Conservation (phyloP, 192 early-diverging fungal species). For the Dissophora globulifera region DNA sequence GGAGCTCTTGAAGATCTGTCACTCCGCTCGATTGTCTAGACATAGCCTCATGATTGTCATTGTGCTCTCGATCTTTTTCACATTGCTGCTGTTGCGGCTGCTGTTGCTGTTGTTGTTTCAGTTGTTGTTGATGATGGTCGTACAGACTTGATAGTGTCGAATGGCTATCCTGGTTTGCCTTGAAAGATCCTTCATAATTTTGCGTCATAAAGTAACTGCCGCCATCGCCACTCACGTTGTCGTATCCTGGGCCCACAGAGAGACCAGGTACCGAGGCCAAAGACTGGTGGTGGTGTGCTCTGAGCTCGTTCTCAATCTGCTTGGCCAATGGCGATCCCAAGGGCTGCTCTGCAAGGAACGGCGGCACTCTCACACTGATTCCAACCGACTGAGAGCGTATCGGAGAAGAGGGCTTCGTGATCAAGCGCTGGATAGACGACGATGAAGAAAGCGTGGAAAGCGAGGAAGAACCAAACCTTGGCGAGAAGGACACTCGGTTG, state of each 20-base stretch:
- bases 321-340: slow-evolving; percentile 36
- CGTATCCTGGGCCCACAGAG: neutral
- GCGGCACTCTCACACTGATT: slow-evolving; percentile 2
- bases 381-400: neutral
- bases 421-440: slow-evolving; percentile 19
- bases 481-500: slow-evolving; percentile 44
- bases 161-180: slow-evolving; percentile 1
- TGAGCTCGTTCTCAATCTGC: slow-evolving; percentile 38
- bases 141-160: slow-evolving; percentile 10
- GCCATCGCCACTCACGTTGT: neutral
- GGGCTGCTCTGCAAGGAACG: slow-evolving; percentile 35
- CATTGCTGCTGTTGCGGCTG: slow-evolving; percentile 1
- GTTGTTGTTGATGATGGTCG: slow-evolving; percentile 5
- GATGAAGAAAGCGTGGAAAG: slow-evolving; percentile 27
- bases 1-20: slow-evolving; percentile 5
- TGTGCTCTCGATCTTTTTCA: too few species aligned
- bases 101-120: slow-evolving; percentile 5
- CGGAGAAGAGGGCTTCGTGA: slow-evolving; percentile 7
- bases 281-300: slow-evolving; percentile 11
- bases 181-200: neutral
- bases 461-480: slow-evolving; percentile 9
- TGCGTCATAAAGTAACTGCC: slow-evolving; percentile 1
- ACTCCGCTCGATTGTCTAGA: neutral
- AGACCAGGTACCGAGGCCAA: neutral
- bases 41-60: neutral